A percentile compares a stretch with the other conserved stretches of the same genome.
Conservation (phyloP, 164 flowering plant genomes). For the Magnolia kwangsiensis region DNA sequence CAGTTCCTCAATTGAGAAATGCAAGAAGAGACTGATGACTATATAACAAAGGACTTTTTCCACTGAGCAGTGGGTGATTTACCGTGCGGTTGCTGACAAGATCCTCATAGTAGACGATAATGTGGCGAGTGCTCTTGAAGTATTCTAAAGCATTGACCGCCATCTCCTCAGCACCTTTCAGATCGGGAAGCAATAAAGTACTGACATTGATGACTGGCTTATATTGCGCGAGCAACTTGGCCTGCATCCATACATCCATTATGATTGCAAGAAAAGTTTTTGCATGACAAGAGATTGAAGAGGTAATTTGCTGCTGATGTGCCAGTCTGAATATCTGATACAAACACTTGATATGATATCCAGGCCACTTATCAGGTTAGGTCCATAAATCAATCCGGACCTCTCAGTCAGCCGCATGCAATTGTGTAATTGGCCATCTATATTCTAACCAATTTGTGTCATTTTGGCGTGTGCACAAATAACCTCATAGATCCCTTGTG, state of each 20-base stretch:
- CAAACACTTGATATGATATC: too few species aligned
- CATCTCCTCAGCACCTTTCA: constrained; percentile 33
- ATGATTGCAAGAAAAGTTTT: constrained; percentile 3
- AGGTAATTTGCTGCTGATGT: too few species aligned
- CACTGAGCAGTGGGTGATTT: constrained; percentile 15
- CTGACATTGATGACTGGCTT: constrained; percentile 45
- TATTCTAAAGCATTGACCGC: constrained; percentile 38
- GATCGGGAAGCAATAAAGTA: constrained; percentile 31
- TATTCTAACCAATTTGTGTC: too few species aligned
- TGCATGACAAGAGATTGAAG: neutral
- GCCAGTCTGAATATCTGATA: too few species aligned
- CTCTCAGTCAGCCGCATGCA: too few species aligned
- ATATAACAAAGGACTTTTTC: neutral
- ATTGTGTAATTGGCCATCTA: too few species aligned
- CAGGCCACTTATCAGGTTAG: too few species aligned
- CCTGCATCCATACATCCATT: constrained; percentile 31
- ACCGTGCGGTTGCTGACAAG: constrained; percentile 45
- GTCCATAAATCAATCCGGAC: too few species aligned
- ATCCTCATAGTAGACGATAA: constrained; percentile 60
- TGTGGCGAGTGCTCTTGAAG: constrained; percentile 55
- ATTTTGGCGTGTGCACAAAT: too few species aligned
- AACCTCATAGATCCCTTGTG: too few species aligned
- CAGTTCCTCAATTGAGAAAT: neutral
- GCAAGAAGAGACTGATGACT: neutral
- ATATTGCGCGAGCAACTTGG: constrained; percentile 52